Conservation (phyloP, 768 basidiomycete genomes). For the Xerocomellus chrysenteron region DNA sequence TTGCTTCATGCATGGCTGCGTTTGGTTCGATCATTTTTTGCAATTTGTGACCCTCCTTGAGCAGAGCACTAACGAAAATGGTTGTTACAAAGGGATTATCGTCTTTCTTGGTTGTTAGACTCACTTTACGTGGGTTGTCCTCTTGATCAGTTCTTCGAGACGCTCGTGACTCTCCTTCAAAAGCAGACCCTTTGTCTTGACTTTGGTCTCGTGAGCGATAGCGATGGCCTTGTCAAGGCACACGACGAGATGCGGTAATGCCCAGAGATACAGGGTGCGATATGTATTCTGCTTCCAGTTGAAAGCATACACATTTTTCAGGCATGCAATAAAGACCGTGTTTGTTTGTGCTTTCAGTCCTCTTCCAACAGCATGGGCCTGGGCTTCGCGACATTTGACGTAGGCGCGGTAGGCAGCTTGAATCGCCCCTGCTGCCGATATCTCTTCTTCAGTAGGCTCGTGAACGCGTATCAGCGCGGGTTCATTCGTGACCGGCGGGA, state of each 20-base stretch:
- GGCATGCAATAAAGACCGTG: conserved; percentile 29
- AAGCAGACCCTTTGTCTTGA: conserved; percentile 30
- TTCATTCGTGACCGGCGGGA: conserved; percentile 10
- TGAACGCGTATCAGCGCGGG: conserved; percentile 15
- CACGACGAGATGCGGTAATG: conserved; percentile 41
- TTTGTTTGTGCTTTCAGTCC: conserved; percentile 23
- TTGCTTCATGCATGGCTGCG: conserved; percentile 28
- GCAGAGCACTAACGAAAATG: conserved; percentile 17
- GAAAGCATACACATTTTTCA: conserved; percentile 25
- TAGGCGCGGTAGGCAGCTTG: conserved; percentile 18
- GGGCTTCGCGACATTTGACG: not conserved
- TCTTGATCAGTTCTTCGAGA: conserved; percentile 28
- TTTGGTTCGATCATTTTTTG: conserved; percentile 34
- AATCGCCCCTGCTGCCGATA: conserved; percentile 22
- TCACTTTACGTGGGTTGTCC: conserved; percentile 23
- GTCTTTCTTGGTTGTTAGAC: conserved; percentile 1
- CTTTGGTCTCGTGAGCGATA: conserved; percentile 30
- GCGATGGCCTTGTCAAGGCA: conserved; percentile 39
- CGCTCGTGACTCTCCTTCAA: conserved; percentile 31
- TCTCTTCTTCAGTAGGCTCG: conserved; percentile 28
- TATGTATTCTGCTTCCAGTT: conserved; percentile 34
- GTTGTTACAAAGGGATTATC: not conserved
- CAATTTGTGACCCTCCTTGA: conserved; percentile 28
- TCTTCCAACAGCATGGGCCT: conserved; percentile 9
- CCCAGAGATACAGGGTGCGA: conserved; percentile 35